Conservation (phyloP, 257 asterid genomes). For the Nicotiana tomentosiformis region DNA sequence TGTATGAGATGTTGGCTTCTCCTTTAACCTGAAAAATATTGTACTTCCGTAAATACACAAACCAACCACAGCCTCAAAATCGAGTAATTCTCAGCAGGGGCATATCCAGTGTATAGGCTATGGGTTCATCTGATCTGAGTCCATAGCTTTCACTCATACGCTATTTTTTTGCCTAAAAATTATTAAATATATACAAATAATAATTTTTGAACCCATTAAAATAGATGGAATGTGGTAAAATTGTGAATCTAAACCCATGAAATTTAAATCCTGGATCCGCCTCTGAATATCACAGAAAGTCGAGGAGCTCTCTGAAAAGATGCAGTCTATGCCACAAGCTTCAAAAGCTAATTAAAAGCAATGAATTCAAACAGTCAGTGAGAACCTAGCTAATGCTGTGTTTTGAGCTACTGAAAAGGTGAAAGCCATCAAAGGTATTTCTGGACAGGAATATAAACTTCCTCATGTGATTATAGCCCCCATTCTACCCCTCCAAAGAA, state of each 20-base stretch:
- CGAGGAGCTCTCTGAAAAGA: neutral
- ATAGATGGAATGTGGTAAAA: no score
- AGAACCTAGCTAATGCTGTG: neutral
- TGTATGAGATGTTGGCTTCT: conserved; percentile 92
- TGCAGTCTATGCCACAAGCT: neutral
- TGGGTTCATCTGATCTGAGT: no score
- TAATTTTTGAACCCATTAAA: no score
- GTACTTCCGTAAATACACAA: neutral
- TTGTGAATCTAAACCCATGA: no score
- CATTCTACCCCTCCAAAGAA: neutral
- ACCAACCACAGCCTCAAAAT: neutral
- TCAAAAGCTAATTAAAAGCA: neutral
- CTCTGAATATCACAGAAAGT: neutral
- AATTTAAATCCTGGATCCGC: no score
- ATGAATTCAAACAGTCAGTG: neutral
- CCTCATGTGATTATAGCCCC: neutral
- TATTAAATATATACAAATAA: no score
- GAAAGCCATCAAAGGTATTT: neutral
- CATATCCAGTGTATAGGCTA: no score
- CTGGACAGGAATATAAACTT: neutral
- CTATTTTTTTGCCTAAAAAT: no score
- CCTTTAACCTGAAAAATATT: conserved; percentile 56
- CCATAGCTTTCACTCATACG: no score
- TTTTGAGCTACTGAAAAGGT: neutral
- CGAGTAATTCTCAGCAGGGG: neutral